Evolutionary conservation across 2,329 filamentous ascomycete species (phyloP).

Genomic region (Phoma sp.): DNA sequence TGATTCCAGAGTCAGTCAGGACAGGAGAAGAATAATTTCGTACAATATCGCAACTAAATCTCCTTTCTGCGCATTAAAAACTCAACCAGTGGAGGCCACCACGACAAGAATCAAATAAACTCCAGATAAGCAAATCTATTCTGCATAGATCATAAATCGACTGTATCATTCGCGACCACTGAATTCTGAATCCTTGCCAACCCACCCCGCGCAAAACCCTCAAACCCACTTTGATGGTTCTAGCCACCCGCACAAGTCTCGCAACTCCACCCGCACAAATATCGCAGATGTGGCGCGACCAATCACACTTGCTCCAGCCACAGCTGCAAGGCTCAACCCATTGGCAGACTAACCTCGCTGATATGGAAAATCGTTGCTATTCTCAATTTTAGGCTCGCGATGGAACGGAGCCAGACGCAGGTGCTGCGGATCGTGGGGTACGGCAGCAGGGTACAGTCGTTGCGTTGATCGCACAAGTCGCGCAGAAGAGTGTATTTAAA

Average conservation of each 20-base stretch:
- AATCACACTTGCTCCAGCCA: neutral
- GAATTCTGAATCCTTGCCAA: neutral
- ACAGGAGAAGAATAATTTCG: no score
- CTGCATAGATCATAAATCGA: no score
- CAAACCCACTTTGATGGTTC: neutral
- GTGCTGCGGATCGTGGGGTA: neutral
- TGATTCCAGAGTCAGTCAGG: no score
- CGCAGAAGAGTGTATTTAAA: constrained; percentile 25
- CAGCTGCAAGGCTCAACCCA: neutral
- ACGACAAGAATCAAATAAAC: no score
- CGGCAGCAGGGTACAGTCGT: neutral
- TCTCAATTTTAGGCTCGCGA: neutral
- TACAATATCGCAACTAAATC: no score
- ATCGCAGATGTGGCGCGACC: constrained; percentile 1
- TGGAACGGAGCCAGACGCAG: neutral
- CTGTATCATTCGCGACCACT: no score
- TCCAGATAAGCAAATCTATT: no score
- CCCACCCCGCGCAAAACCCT: constrained; percentile 14
- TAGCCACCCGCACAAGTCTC: constrained; percentile 14
- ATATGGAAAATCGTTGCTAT: neutral
- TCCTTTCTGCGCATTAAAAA: no score
- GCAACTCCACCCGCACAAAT: constrained; percentile 11
- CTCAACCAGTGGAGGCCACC: no score
- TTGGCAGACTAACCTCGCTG: constrained; percentile 1
- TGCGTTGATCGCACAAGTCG: constrained; percentile 24